Conservation (phyloP, 257 asterid species). For the Thymus mandschuricus region DNA sequence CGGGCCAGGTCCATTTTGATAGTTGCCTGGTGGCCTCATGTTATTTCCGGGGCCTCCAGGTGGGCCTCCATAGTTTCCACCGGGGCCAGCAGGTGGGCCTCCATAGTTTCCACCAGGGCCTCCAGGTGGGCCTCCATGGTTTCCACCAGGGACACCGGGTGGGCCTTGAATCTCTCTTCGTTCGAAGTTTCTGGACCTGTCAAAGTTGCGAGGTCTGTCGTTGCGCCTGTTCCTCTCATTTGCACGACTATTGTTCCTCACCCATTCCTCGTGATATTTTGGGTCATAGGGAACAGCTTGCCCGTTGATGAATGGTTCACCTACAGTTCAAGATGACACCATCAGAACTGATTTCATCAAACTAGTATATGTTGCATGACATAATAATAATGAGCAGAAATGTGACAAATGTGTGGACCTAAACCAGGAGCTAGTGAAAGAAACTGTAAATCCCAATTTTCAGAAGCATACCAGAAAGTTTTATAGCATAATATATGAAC, state of each 20-base stretch:
- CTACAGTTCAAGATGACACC: conserved; percentile 45
- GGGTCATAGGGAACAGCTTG: conserved; percentile 96
- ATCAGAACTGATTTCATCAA: not conserved
- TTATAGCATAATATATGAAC: not conserved
- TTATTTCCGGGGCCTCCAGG: not conserved
- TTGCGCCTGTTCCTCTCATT: conserved; percentile 84
- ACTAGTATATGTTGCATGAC: not conserved
- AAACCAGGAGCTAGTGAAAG: not conserved
- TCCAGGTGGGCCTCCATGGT: conserved; percentile 34
- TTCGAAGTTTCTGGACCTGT: conserved; percentile 70
- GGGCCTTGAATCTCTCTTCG: conserved; percentile 48
- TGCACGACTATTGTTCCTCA: conserved; percentile 84
- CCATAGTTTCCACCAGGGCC: conserved; percentile 26
- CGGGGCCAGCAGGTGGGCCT: conserved; percentile 41
- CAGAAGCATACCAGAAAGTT: not conserved
- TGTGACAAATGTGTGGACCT: not conserved
- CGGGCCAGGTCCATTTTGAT: conserved; percentile 28
- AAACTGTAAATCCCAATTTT: not conserved
- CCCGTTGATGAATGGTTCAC: conserved; percentile 95
- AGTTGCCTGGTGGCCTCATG: no score
- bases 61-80: conserved; percentile 30
- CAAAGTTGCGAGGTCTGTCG: conserved; percentile 77
- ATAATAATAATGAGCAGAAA: not conserved
- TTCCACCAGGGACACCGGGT: conserved; percentile 34
- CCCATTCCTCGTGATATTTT: conserved; percentile 94